phyloP scores from a whole-genome alignment of 192 early-diverging fungal genomes.

The Diversispora eburnea region DNA sequence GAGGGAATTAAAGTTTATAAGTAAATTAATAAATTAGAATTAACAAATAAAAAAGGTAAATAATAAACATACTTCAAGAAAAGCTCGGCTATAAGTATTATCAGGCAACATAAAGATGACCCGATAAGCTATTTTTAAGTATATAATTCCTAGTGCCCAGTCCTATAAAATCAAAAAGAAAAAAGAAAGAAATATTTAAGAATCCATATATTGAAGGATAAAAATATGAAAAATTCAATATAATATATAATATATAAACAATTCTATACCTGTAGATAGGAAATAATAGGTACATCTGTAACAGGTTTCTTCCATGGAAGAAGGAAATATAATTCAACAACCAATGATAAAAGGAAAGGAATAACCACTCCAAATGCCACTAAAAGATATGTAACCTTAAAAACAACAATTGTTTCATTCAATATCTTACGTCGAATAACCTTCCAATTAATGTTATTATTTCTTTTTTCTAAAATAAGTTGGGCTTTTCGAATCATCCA shows the following conservation, averaged over 20 bases:
- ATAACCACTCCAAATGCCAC: conserved; percentile 60
- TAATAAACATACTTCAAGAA: conserved; percentile 33
- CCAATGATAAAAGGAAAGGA: conserved; percentile 62
- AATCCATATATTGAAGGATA: not conserved
- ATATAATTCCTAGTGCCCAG: conserved; percentile 70
- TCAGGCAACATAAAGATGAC: conserved; percentile 48
- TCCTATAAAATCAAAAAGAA: conserved; percentile 46
- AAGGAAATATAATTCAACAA: conserved; percentile 74
- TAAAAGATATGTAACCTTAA: conserved; percentile 51
- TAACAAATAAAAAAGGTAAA: not conserved
- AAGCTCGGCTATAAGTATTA: conserved; percentile 37
- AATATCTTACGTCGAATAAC: conserved; percentile 20
- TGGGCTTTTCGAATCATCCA: conserved; percentile 32
- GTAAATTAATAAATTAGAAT: not conserved
- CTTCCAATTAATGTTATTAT: conserved; percentile 19
- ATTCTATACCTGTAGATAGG: conserved; percentile 39
- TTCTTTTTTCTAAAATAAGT: conserved; percentile 17
- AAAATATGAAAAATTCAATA: not conserved
- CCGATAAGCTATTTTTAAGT: conserved; percentile 60
- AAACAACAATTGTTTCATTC: conserved; percentile 24
- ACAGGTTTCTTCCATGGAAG: conserved; percentile 48
- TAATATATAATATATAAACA: not conserved
- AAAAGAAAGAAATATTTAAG: not conserved
- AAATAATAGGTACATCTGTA: conserved; percentile 27
- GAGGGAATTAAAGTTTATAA: not conserved